Evolutionary conservation across 1,139 yeast species (phyloP).

Genomic region (Pichia sp.): DNA sequence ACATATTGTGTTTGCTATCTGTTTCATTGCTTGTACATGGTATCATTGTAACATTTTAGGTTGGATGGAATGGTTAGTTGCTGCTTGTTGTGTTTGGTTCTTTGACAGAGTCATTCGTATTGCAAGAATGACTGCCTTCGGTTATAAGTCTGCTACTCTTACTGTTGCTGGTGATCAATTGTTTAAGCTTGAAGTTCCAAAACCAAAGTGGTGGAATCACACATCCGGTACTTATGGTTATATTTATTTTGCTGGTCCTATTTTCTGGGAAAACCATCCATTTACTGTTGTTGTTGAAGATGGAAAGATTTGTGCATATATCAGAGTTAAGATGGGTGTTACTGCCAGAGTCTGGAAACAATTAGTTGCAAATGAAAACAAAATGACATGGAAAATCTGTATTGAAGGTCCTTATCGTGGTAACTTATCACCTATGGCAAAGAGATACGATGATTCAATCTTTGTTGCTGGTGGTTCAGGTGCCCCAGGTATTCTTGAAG

Average conservation of each 20-base stretch:
- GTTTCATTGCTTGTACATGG: conserved; percentile 40
- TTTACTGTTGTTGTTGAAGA: conserved; percentile 33
- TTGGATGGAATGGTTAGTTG: conserved; percentile 45
- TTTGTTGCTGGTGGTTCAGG: conserved; percentile 74
- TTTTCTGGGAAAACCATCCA: conserved; percentile 39
- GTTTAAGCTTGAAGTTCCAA: conserved; percentile 40
- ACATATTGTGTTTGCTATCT: conserved; percentile 38
- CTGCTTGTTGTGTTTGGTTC: conserved; percentile 38
- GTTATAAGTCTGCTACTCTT: conserved; percentile 32
- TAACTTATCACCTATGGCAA: conserved; percentile 23
- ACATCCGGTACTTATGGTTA: conserved; percentile 46
- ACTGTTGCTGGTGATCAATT: conserved; percentile 34
- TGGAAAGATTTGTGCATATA: conserved; percentile 27
- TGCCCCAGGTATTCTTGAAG: conserved; percentile 53
- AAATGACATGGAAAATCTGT: conserved; percentile 33
- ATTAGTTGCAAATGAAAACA: conserved; percentile 19
- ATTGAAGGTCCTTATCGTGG: conserved; percentile 68
- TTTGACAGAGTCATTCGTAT: conserved; percentile 40
- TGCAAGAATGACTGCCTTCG: conserved; percentile 36
- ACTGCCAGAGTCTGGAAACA: conserved; percentile 25
- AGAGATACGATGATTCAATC: conserved; percentile 49
- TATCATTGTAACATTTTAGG: conserved; percentile 40
- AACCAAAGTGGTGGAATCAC: conserved; percentile 38
- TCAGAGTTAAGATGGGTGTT: conserved; percentile 37
- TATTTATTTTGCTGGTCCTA: conserved; percentile 29